These are phyloP conservation scores for Myriosclerotinia curreyana DNA, from an alignment of 2,329 filamentous ascomycete species.

Conservation along the genomic window DNA sequence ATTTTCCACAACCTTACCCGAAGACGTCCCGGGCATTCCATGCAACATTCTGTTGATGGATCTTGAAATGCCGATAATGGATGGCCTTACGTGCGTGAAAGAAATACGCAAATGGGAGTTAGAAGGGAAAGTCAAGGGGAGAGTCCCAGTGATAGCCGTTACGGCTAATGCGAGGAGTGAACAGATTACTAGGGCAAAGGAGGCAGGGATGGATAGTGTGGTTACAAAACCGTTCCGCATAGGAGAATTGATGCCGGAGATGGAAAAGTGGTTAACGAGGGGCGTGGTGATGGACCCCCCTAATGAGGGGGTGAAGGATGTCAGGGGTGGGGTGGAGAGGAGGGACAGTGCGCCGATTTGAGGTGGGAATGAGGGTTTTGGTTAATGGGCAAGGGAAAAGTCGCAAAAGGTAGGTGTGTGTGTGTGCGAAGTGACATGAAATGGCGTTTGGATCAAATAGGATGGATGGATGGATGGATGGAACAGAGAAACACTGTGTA, in stretches of 20 bases:
- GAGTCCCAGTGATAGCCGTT: slow-evolving; percentile 40
- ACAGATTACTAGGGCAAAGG: slow-evolving; percentile 31
- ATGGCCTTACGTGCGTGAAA: slow-evolving; percentile 64
- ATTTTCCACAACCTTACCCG: slow-evolving; percentile 30
- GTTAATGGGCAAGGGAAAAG: background rate
- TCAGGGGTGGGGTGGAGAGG: slow-evolving; percentile 8
- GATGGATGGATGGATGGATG: background rate
- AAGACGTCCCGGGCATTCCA: slow-evolving; percentile 35
- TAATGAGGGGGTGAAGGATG: slow-evolving; percentile 6
- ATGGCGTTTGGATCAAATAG: background rate
- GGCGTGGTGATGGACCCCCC: background rate
- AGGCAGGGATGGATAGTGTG: slow-evolving; percentile 52
- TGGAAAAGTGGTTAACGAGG: slow-evolving; percentile 41
- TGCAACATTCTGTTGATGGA: slow-evolving; percentile 69
- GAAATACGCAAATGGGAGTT: slow-evolving; percentile 58
- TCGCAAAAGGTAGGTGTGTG: background rate
- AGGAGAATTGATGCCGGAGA: slow-evolving; percentile 58
- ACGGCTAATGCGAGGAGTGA: slow-evolving; percentile 36
- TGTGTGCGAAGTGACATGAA: background rate
- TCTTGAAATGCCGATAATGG: slow-evolving; percentile 72
- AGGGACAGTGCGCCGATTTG: slow-evolving; percentile 14
- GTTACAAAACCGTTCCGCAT: slow-evolving; percentile 71
- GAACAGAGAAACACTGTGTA: background rate
- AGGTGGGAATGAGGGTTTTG: background rate
- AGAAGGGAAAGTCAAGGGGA: slow-evolving; percentile 49